These are phyloP conservation scores for Protomyces pachydermus DNA, from an alignment of 1,139 yeast genomes.

Conservation along the genomic window DNA sequence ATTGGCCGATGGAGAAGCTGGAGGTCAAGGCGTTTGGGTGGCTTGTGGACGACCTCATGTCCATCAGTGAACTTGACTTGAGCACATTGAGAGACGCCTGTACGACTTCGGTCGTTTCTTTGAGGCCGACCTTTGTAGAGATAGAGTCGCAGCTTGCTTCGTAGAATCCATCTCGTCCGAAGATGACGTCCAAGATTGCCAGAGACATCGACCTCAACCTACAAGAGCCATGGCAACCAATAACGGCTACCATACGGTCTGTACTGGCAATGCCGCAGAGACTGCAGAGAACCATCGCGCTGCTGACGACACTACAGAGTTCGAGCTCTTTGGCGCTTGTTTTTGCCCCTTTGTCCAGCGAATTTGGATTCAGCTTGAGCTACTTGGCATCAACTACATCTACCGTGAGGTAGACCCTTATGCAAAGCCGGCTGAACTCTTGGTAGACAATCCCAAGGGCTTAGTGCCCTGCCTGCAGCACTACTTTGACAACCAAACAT, in stretches of 20 bases:
- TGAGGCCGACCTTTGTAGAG: background rate
- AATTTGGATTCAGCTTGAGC: conserved; percentile 21
- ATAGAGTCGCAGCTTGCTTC: background rate
- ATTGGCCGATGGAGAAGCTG: background rate
- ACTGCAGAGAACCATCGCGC: conserved; percentile 9
- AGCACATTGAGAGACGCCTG: background rate
- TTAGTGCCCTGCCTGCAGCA: conserved; percentile 22
- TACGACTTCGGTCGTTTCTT: background rate
- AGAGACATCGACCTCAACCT: background rate
- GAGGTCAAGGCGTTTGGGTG: conserved; percentile 20
- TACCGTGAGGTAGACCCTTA: conserved; percentile 25
- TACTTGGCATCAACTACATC: conserved; percentile 4
- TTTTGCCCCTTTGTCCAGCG: conserved; percentile 29
- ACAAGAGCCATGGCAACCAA: conserved; percentile 3
- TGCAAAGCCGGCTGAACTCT: conserved; percentile 21
- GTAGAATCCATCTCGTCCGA: background rate
- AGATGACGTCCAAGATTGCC: background rate
- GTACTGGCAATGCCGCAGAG: conserved; percentile 9
- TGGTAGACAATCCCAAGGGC: conserved; percentile 21
- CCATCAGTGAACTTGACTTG: background rate
- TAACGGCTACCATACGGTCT: conserved; percentile 17
- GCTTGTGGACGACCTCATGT: conserved; percentile 5
- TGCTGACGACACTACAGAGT: background rate
- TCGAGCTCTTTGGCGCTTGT: conserved; percentile 23
- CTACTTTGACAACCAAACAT: background rate